Percentiles rank a stretch among this genome's conserved stretches.
Evolutionary conservation across 2,329 filamentous ascomycete species (phyloP).

Genomic region (Byssothecium circinans): DNA sequence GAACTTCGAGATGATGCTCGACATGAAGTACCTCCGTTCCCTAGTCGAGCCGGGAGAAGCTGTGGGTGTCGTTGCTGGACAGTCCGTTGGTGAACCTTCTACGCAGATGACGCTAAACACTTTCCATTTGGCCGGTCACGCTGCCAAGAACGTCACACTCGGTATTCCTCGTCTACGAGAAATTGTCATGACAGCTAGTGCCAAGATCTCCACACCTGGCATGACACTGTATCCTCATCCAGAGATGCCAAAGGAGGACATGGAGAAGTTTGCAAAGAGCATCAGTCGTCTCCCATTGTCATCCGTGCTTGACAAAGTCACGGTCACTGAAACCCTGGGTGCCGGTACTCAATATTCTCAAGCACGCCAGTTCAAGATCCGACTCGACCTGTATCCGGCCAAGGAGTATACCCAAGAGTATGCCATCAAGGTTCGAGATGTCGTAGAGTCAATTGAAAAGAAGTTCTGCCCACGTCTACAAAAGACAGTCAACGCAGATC

Average conservation of each 20-base stretch:
- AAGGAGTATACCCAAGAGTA: conserved; percentile 85
- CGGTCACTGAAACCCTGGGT: conserved; percentile 77
- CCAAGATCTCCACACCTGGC: conserved; percentile 82
- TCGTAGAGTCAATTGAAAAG: conserved; percentile 76
- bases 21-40: conserved; percentile 90
- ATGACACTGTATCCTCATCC: conserved; percentile 82
- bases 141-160: conserved; percentile 96
- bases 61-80: conserved; percentile 93
- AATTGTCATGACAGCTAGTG: conserved; percentile 96
- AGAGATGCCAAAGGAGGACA: conserved; percentile 68
- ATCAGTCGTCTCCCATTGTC: conserved; percentile 85
- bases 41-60: conserved; percentile 94
- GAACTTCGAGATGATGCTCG: conserved; percentile 79
- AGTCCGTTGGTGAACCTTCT: conserved; percentile 94
- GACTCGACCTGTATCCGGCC: conserved; percentile 79
- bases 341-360: conserved; percentile 67
- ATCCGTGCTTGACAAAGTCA: conserved; percentile 79
- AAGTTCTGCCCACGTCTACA: conserved; percentile 76
- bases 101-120: conserved; percentile 99
- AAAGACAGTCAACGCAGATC: conserved; percentile 70
- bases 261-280: conserved; percentile 82
- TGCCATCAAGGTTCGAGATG: conserved; percentile 76
- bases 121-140: conserved; percentile 98
- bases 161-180: conserved; percentile 97
- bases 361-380: conserved; percentile 83